phyloP scores from a whole-genome alignment of 768 basidiomycete species.

The Lactarius evosmus region DNA sequence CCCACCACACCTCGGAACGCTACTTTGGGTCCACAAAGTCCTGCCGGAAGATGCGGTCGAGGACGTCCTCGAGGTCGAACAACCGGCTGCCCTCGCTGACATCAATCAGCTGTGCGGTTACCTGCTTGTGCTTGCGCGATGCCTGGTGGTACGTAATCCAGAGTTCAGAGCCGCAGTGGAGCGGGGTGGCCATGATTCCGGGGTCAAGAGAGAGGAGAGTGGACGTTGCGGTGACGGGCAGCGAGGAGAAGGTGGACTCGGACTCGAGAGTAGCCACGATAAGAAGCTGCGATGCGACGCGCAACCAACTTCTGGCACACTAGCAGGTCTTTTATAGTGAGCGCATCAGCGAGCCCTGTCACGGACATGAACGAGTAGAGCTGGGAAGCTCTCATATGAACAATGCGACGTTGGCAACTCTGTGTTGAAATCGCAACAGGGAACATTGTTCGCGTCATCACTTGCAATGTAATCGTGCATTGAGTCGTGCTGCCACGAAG shows the following conservation, averaged over 20 bases:
- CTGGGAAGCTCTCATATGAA: not conserved
- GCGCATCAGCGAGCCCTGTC: not conserved
- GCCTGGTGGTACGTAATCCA: conserved; percentile 49
- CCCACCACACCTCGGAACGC: conserved; percentile 45
- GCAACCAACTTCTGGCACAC: not conserved
- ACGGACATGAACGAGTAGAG: not conserved
- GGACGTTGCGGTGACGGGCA: conserved; percentile 3
- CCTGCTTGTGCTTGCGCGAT: conserved; percentile 42
- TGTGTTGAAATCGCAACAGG: not conserved
- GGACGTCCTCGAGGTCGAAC: conserved; percentile 46
- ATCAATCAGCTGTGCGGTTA: conserved; percentile 48
- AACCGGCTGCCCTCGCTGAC: conserved; percentile 43
- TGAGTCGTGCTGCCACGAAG: not conserved
- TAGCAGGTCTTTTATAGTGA: not conserved
- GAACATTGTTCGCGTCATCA: not conserved
- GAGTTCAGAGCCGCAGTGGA: conserved; percentile 36
- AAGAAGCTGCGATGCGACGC: not conserved
- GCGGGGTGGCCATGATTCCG: not conserved
- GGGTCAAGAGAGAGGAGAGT: conserved; percentile 6
- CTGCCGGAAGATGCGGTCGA: conserved; percentile 45
- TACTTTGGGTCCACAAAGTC: conserved; percentile 47
- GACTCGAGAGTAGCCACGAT: conserved; percentile 7
- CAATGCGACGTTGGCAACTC: not conserved
- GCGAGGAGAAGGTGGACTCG: not conserved
- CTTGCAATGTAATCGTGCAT: not conserved